These are phyloP conservation scores for Populus ilicifolia DNA, from an alignment of 345 rosid species.

Conservation along the genomic window DNA sequence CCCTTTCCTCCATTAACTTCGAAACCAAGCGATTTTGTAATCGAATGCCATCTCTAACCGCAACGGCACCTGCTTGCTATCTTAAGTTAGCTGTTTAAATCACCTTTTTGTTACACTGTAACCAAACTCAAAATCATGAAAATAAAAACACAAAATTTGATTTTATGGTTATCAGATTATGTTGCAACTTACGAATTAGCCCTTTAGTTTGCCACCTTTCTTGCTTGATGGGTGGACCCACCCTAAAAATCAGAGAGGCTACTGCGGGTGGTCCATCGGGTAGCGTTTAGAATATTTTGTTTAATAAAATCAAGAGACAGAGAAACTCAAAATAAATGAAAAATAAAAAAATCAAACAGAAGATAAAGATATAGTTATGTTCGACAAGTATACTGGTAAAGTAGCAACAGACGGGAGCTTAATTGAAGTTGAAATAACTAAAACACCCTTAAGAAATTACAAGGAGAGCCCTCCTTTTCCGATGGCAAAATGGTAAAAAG, in stretches of 20 bases:
- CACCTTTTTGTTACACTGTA: neutral
- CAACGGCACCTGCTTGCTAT: conserved; percentile 10
- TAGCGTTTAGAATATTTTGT: too few relatives aligned
- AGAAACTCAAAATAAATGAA: too few relatives aligned
- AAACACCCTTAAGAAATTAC: neutral
- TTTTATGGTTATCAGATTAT: too few relatives aligned
- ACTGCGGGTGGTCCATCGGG: too few relatives aligned
- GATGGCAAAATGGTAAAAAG: conserved; percentile 1
- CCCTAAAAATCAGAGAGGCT: neutral
- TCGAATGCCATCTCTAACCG: conserved; percentile 35
- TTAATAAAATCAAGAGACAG: too few relatives aligned
- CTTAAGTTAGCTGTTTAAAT: neutral
- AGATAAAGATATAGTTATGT: too few relatives aligned
- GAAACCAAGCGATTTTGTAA: conserved; percentile 29
- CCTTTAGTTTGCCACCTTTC: neutral
- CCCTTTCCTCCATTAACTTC: conserved; percentile 22
- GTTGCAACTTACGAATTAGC: neutral
- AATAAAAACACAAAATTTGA: too few relatives aligned
- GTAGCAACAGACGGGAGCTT: neutral
- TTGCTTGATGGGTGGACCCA: neutral
- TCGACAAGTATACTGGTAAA: too few relatives aligned
- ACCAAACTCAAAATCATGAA: neutral
- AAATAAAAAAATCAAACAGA: too few relatives aligned
- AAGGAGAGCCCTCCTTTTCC: neutral
- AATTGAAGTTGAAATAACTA: conserved; percentile 1